Evolutionary conservation across 2,329 filamentous ascomycete genomes (phyloP), one percentile per base, ranked within the genome.

Genomic region (Epichloe hybrida): DNA sequence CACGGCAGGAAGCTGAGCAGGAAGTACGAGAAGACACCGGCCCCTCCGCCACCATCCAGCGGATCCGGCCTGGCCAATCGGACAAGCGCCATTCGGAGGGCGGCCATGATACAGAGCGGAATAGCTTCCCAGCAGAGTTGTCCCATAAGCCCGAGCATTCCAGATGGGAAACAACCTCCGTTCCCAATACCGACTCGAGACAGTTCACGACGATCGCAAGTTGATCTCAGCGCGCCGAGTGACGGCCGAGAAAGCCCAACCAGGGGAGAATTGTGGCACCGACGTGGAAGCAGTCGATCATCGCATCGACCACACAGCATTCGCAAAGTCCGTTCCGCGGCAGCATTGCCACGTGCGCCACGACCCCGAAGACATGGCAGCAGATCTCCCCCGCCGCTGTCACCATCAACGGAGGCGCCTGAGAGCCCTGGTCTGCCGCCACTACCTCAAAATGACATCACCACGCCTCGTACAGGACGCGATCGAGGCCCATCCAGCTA

Each of bases 111-210:
- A 49, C 84, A 88, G 55, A 91, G 76, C 61, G 85, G 87, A 17
- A 83, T 88, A 49, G 79, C 78, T 27, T 81, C 80, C 11, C 86
- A 77, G 52, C 75, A 76, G 52, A 71, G 74, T 45, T 77, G 80
- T 37, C 74, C 83, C 9, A 71, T 79, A 53, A 88, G 81, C 61
- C 82, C 84, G 46, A 88, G 76, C 63, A 67, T 80, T 49, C 74
- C 72, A 47, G 88, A 81, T 53, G 54, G 71, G 50, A 69, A 65
- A 34, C 74, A 80, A 49, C 90, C 93, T 31, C 93, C 93, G 0
- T 96, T 95, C 71, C 90, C 93, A 0, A 95, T 98, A 6, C 93
- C 93, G 0, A 84, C 83, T 3, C 77, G 93, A 51, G 86, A 88
- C 34, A 97, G 91, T 66, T 98, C 90, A 5, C 81, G 89, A 53